Percentiles rank a stretch among this genome's conserved stretches.
Conservation (phyloP, 768 basidiomycete genomes). For the Pulveroboletus sp. region DNA sequence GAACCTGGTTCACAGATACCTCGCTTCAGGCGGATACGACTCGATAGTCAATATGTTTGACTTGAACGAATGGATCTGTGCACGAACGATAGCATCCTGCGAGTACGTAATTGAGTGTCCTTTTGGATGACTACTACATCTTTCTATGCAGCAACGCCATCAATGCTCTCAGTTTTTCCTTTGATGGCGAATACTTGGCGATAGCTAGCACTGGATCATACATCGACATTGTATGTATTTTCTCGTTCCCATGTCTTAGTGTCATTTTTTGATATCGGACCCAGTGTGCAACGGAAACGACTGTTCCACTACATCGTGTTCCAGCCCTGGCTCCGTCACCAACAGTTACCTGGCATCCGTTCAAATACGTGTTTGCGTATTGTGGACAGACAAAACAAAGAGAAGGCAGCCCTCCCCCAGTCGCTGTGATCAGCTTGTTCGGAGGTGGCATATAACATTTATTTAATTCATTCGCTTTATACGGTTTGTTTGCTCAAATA, state of each 20-base stretch:
- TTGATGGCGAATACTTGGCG: conserved; percentile 80
- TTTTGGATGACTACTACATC: neutral
- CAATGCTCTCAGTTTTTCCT: conserved; percentile 71
- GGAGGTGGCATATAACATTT: conserved; percentile 40
- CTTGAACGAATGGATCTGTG: conserved; percentile 73
- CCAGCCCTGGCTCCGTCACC: conserved; percentile 67
- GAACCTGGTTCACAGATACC: conserved; percentile 43
- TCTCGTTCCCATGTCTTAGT: neutral
- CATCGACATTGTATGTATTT: conserved; percentile 66
- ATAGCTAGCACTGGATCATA: conserved; percentile 68
- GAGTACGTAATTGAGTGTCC: conserved; percentile 49
- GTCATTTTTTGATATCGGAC: conserved; percentile 1
- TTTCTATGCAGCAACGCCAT: conserved; percentile 54
- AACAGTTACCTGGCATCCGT: conserved; percentile 79
- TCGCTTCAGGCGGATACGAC: conserved; percentile 77
- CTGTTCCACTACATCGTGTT: conserved; percentile 69
- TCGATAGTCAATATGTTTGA: conserved; percentile 83
- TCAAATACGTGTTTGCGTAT: conserved; percentile 75
- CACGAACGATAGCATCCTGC: conserved; percentile 71
- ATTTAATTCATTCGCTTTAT: neutral
- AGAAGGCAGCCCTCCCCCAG: conserved; percentile 61
- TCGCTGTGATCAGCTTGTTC: conserved; percentile 70
- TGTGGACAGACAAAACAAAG: conserved; percentile 69
- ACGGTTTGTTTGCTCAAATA: neutral
- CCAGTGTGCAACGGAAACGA: conserved; percentile 77